Evolutionary conservation across 306 rosid species (phyloP).

Genomic region (Vigna trinervia): DNA sequence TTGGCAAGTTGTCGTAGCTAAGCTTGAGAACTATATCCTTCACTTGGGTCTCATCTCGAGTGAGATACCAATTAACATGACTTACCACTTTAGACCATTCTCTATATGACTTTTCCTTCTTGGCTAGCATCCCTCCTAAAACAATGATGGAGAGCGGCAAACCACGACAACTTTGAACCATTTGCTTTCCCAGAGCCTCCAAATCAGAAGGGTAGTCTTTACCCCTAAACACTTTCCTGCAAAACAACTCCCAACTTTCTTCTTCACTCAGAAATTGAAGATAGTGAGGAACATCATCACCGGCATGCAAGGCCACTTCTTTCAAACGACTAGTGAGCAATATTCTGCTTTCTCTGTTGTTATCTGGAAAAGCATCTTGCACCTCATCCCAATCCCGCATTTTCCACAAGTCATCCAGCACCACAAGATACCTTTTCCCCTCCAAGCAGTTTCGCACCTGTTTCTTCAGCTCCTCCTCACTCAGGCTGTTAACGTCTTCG

Average conservation of each 20-base stretch:
- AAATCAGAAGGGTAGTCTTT: not conserved
- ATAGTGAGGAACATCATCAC: too few relatives aligned
- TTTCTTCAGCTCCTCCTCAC: slow-evolving; percentile 19
- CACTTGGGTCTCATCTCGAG: slow-evolving; percentile 33
- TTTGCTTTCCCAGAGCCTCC: slow-evolving; percentile 20
- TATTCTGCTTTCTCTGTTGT: too few relatives aligned
- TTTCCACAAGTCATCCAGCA: not conserved
- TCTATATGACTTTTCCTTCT: slow-evolving; percentile 31
- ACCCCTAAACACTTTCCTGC: too few relatives aligned
- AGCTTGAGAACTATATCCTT: slow-evolving; percentile 41
- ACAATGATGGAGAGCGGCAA: slow-evolving; percentile 44
- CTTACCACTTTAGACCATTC: slow-evolving; percentile 39
- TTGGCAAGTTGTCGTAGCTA: slow-evolving; percentile 33
- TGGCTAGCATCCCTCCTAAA: slow-evolving; percentile 36
- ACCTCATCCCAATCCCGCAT: too few relatives aligned
- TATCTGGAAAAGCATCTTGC: too few relatives aligned
- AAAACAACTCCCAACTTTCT: too few relatives aligned
- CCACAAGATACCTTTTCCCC: slow-evolving; percentile 13
- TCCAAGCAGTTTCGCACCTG: not conserved
- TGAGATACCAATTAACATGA: slow-evolving; percentile 37
- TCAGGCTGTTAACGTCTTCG: not conserved
- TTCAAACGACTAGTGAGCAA: too few relatives aligned
- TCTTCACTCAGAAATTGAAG: too few relatives aligned
- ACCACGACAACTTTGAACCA: slow-evolving; percentile 32
- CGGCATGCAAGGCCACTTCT: too few relatives aligned